phyloP scores from a whole-genome alignment of 164 flowering plant species.

The Vitis cinerea region DNA sequence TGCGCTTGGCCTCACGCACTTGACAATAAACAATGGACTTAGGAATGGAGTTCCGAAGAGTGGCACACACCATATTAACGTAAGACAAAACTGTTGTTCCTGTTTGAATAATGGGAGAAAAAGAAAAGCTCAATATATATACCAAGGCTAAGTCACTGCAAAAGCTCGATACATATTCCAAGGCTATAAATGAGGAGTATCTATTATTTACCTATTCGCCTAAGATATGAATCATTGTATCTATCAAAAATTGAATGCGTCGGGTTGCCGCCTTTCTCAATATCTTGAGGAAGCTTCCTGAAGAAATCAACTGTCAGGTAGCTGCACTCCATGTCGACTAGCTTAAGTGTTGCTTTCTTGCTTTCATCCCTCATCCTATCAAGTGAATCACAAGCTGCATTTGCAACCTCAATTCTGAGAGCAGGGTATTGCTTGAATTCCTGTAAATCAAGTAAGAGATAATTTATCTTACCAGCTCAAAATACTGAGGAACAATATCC shows the following conservation, averaged over 20 bases:
- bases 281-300: slow-evolving; percentile 95
- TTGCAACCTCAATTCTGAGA: slow-evolving; percentile 62
- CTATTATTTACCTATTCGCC: slow-evolving; percentile 64
- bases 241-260: slow-evolving; percentile 89
- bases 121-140: background rate
- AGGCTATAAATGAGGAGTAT: background rate
- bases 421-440: slow-evolving; percentile 84
- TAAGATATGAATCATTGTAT: slow-evolving; percentile 84
- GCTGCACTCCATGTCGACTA: slow-evolving; percentile 90
- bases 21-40: slow-evolving; percentile 81
- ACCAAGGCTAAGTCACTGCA: background rate
- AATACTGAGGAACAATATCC: background rate
- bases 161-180: background rate
- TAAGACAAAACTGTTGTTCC: slow-evolving; percentile 85
- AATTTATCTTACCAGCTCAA: too few species aligned
- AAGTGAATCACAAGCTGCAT: slow-evolving; percentile 76
- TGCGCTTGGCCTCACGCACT: slow-evolving; percentile 86
- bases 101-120: slow-evolving; percentile 22
- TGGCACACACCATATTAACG: slow-evolving; percentile 77
- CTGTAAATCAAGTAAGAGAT: slow-evolving; percentile 30
- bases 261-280: slow-evolving; percentile 96
- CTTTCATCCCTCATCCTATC: slow-evolving; percentile 89
- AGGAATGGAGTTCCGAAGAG: slow-evolving; percentile 80
- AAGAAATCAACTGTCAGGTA: slow-evolving; percentile 95
- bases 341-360: slow-evolving; percentile 74